Evolutionary conservation across 2,329 filamentous ascomycete species (phyloP).

Genomic region (Anthostomella pinea): DNA sequence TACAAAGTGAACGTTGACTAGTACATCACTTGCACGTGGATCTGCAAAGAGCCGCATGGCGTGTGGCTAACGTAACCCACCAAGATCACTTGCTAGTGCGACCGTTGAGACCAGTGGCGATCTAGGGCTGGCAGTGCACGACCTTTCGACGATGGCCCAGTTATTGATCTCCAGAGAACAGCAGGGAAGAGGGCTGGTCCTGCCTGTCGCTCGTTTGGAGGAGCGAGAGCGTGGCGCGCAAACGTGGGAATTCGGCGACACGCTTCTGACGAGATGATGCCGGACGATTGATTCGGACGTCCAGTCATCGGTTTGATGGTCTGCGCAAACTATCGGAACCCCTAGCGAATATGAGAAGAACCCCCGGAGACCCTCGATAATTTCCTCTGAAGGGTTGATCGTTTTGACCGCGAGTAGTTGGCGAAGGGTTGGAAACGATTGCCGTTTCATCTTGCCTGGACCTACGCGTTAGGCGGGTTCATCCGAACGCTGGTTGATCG

Average conservation of each 20-base stretch:
- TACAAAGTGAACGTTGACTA: conserved; percentile 2
- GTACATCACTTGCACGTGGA: neutral
- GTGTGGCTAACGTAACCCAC: neutral
- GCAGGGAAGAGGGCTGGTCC: neutral
- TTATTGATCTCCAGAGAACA: neutral
- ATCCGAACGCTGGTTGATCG: conserved; percentile 9
- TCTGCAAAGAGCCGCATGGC: neutral
- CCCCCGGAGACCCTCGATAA: conserved; percentile 1
- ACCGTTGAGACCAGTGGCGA: neutral
- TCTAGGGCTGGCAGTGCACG: neutral
- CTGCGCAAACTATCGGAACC: too few species aligned
- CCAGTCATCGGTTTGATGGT: too few species aligned
- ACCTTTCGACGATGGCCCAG: neutral
- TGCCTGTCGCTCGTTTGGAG: neutral
- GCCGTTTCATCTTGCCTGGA: conserved; percentile 9
- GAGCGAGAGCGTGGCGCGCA: neutral
- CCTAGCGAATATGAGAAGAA: too few species aligned
- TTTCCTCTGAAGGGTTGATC: conserved; percentile 3
- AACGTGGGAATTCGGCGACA: neutral
- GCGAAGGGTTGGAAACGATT: conserved; percentile 7
- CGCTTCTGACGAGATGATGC: neutral
- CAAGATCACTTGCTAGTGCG: neutral
- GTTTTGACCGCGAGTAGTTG: conserved; percentile 1
- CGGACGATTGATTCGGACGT: too few species aligned
- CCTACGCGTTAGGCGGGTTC: conserved; percentile 1